A percentile compares a stretch with the other conserved stretches of the same genome.
These are phyloP conservation scores for Monilinia vaccinii-corymbosi DNA, from an alignment of 2,329 filamentous ascomycete species.

Conservation along the genomic window DNA sequence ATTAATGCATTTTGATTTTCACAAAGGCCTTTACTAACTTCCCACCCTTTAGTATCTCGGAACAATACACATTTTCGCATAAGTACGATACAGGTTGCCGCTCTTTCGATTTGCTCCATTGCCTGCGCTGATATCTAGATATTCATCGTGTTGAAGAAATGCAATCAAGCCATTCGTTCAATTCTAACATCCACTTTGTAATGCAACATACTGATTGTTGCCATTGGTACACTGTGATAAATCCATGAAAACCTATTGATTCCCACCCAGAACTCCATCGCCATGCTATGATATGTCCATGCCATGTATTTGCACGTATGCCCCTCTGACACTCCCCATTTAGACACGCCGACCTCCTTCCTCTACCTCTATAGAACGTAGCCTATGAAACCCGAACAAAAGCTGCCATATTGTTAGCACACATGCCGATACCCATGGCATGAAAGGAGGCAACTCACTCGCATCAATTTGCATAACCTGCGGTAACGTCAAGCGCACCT, in stretches of 20 bases:
- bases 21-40: constrained; percentile 7
- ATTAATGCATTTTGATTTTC: no score
- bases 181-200: not conserved
- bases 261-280: constrained; percentile 14
- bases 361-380: not conserved
- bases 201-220: not conserved
- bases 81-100: constrained; percentile 17
- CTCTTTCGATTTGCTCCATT: not conserved
- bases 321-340: not conserved
- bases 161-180: not conserved
- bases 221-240: not conserved
- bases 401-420: constrained; percentile 16
- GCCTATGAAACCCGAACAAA: constrained; percentile 28
- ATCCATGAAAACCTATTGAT: constrained; percentile 7
- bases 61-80: constrained; percentile 44
- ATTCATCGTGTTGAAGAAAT: not conserved
- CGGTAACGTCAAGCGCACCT: constrained; percentile 78
- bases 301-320: not conserved
- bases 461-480: constrained; percentile 92
- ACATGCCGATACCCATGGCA: not conserved
- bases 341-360: not conserved
- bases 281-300: constrained; percentile 13
- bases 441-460: constrained; percentile 53
- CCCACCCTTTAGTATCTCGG: constrained; percentile 35
- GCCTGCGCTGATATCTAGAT: not conserved